Evolutionary conservation across 2,329 filamentous ascomycete genomes (phyloP), one percentile per base, ranked within the genome.

Genomic region (Verticillium longisporum): DNA sequence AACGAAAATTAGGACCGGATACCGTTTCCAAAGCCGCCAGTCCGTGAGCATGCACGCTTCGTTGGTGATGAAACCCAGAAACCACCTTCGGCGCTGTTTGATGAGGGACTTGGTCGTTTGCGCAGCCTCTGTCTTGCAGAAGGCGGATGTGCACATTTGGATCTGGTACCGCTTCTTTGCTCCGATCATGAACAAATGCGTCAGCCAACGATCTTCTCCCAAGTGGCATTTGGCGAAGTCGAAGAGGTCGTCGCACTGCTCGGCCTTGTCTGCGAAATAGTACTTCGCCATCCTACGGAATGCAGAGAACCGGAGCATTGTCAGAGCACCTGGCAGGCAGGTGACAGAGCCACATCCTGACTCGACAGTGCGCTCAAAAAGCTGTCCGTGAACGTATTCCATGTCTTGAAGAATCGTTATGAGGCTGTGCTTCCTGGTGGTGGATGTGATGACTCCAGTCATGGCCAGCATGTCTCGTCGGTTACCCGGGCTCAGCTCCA

Each of bases 41-140:
- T 98, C 94, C 1, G 95, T 98, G 77, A 99, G 80, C 95, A 98
- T 97, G 77, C 93, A 97, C 7, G 92, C 94, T 74, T 98, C 94
- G 74, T 99, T 99, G 15, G 94, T 97, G 77, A 98, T 93, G 75
- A 97, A 97, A 34, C 94, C 94, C 54, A 98, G 81, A 73, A 98
- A 98, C 95, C 95, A 99, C 71, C 95, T 85, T 60, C 94, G 88
- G 63, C 95, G 88, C 78, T 99, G 95, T 80, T 98, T 97, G 72
- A 97, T 82, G 56, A 99, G 83, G 68, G 90, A 92, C 61, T 78
- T 78, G 74, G 93, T 93, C 2, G 89, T 92, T 75, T 97, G 92
- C 18, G 97, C 94, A 31, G 95, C 94, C 74, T 98, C 94, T 0
- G 95, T 98, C 77, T 98, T 98, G 84, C 95, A 98, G 73, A 98